Conservation (phyloP, 129 eudicot species). For the Lactuca sativa region DNA sequence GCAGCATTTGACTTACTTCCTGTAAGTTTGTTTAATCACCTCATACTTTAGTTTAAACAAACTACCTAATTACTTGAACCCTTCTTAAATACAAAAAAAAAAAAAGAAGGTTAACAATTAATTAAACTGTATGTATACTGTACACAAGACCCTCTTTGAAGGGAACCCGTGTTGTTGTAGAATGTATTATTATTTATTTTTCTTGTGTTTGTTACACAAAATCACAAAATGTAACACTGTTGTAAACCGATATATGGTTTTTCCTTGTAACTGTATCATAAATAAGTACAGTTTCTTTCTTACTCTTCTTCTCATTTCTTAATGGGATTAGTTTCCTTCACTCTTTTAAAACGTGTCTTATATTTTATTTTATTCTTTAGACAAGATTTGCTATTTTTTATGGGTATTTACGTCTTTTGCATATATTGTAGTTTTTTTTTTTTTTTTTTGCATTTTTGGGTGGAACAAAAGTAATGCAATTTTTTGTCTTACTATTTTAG, state of each 20-base stretch:
- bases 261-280: conserved; percentile 19
- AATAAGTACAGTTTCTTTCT: conserved; percentile 4
- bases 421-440: too few relatives aligned
- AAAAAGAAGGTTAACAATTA: conserved; percentile 9
- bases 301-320: background rate
- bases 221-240: conserved; percentile 25
- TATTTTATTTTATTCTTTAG: too few relatives aligned
- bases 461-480: too few relatives aligned
- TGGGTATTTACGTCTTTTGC: too few relatives aligned
- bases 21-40: conserved; percentile 38
- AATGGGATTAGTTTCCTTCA: too few relatives aligned
- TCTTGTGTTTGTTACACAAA: background rate
- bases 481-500: too few relatives aligned
- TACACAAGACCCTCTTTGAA: conserved; percentile 12
- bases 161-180: conserved; percentile 25
- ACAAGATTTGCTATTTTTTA: too few relatives aligned
- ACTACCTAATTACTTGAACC: conserved; percentile 7
- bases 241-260: conserved; percentile 13
- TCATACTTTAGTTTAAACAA: background rate
- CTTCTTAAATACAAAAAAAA: conserved; percentile 1
- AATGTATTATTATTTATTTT: background rate
- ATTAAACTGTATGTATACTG: conserved; percentile 9
- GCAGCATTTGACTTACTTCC: conserved; percentile 66
- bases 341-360: too few relatives aligned
- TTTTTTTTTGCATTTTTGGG: too few relatives aligned